Evolutionary conservation across 441 rosid genomes (phyloP), one percentile per base, ranked within the genome.

Genomic region (Manihot esculenta): DNA sequence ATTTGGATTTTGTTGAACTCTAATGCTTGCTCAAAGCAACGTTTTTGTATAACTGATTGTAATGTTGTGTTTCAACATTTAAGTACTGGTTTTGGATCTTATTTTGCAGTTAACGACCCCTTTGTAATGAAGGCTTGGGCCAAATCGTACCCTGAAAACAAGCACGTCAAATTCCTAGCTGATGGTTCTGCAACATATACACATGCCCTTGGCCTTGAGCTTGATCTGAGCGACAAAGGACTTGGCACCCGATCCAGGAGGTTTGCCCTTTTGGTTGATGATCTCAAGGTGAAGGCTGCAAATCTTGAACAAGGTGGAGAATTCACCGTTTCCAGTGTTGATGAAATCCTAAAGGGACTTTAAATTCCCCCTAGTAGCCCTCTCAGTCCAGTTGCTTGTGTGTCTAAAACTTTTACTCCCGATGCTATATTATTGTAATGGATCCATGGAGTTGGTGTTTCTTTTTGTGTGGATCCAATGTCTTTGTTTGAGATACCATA

Each of bases 121-220:
- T 92, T 88, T 76, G 97, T 92, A 84, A 89, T 94, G 97, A 92
- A 92, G 81, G 97, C 96, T 1, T 92, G 99, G 99, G 87, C 97
- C 4, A 92, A 94, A 71, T 88, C 98, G 15, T 92, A 66, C 86
- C 94, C 97, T 0, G 98, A 89, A 78, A 94, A 94, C 89, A 89
- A 89, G 82, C 81, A 89, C 27, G 93, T 92, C 41, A 94, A 88
- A 84, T 94, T 94, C 79, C 78, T 92, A 17, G 97, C 96, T 0
- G 97, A 94, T 69, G 99, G 98, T 9, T 88, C 98, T 0, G 97
- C 84, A 10, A 88, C 76, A 3, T 94, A 89, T 89, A 90, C 96
- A 27, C 85, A 88, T 9, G 88, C 88, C 27, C 91, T 94, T 13
- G 98, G 97, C 51, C 94, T 92, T 21, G 94, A 94, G 92, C 99